A percentile compares a stretch with the other conserved stretches of the same genome.
Conservation (phyloP, 2,329 filamentous ascomycete species). For the Bimuria novae-zelandiae region DNA sequence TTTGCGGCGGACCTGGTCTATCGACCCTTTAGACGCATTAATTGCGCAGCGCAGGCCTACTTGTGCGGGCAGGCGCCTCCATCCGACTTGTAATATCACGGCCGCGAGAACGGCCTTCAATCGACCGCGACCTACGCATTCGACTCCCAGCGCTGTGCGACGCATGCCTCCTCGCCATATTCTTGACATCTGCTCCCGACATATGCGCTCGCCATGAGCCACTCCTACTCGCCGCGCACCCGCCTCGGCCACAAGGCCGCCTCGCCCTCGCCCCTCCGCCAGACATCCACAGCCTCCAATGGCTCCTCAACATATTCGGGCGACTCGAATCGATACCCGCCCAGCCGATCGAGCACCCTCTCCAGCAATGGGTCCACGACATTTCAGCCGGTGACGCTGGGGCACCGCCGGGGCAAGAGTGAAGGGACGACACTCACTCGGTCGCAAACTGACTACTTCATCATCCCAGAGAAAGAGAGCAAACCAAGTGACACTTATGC, state of each 20-base stretch:
- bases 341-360: conserved; percentile 69
- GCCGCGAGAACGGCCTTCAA: conserved; percentile 36
- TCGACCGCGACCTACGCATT: conserved; percentile 18
- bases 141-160: conserved; percentile 24
- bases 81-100: conserved; percentile 31
- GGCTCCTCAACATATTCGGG: conserved; percentile 71
- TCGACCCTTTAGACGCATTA: conserved; percentile 24
- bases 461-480: conserved; percentile 45
- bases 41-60: conserved; percentile 17
- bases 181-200: conserved; percentile 16
- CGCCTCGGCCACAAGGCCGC: conserved; percentile 46
- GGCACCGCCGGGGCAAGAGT: conserved; percentile 76
- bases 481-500: conserved; percentile 70
- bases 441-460: conserved; percentile 53
- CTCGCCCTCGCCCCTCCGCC: conserved; percentile 57
- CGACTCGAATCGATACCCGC: conserved; percentile 58
- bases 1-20: conserved; percentile 25
- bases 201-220: conserved; percentile 42
- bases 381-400: conserved; percentile 50
- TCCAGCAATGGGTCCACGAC: conserved; percentile 73
- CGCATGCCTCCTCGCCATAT: conserved; percentile 33
- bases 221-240: conserved; percentile 45
- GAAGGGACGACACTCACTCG: conserved; percentile 66
- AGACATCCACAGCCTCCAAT: conserved; percentile 73
- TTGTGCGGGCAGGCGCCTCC: conserved; percentile 33